Evolutionary conservation across 345 rosid genomes (phyloP).

Genomic region (Gossypium ekmanianum): DNA sequence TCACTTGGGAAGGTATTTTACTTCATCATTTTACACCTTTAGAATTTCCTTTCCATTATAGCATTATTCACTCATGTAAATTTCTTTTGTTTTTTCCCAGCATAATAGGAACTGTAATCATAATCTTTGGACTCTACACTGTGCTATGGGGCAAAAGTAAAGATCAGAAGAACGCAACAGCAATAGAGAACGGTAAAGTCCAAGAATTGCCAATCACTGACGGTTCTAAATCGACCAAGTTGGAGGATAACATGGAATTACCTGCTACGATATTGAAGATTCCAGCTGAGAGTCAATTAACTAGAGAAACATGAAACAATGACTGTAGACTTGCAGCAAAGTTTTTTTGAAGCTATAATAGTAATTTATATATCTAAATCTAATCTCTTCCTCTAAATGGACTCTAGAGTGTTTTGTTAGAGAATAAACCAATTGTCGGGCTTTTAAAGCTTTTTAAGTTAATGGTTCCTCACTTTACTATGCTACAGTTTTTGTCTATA

Average conservation of each 20-base stretch:
- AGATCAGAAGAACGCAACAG: slow-evolving; percentile 27
- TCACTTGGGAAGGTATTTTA: slow-evolving; percentile 72
- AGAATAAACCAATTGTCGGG: background rate
- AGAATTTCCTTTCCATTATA: background rate
- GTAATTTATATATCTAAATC: background rate
- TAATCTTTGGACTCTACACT: slow-evolving; percentile 73
- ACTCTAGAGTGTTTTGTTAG: background rate
- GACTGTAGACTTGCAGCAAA: background rate
- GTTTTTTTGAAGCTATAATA: background rate
- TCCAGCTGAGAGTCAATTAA: background rate
- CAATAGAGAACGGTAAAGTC: slow-evolving; percentile 19
- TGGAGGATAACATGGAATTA: slow-evolving; percentile 1
- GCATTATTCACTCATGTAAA: background rate
- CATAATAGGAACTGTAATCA: slow-evolving; percentile 69
- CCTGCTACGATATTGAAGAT: slow-evolving; percentile 1
- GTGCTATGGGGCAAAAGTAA: slow-evolving; percentile 96
- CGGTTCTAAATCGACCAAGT: slow-evolving; percentile 15
- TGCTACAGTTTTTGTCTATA: background rate
- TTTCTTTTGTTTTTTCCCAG: slow-evolving; percentile 29
- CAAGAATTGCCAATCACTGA: slow-evolving; percentile 48
- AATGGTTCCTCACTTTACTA: background rate
- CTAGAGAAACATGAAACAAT: background rate
- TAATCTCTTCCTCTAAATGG: background rate
- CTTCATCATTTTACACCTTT: background rate
- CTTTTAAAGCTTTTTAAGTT: background rate